Conservation (phyloP, 106 monocot genomes). For the Acorus calamus region DNA sequence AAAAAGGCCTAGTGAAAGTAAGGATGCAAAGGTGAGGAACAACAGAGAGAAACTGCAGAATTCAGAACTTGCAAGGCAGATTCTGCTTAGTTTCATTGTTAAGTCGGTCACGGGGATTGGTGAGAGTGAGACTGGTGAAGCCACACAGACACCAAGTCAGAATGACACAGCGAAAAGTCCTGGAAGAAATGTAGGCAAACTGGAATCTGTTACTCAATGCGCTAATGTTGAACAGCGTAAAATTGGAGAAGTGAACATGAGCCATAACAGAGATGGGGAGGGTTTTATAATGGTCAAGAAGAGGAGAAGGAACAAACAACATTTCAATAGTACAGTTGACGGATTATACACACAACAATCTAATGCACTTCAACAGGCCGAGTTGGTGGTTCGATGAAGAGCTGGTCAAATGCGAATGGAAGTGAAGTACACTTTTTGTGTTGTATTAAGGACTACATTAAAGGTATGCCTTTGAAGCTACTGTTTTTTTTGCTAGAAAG, state of each 20-base stretch:
- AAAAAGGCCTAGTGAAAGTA: slow-evolving; percentile 11
- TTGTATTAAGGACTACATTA: no score
- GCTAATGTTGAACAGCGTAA: slow-evolving; percentile 7
- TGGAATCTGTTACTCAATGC: slow-evolving; percentile 3
- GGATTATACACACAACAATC: slow-evolving; percentile 60
- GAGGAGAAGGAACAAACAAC: slow-evolving; percentile 51
- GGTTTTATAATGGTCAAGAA: slow-evolving; percentile 81
- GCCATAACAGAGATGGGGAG: slow-evolving; percentile 48
- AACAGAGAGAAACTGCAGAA: slow-evolving; percentile 17
- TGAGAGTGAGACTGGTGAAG: slow-evolving; percentile 12
- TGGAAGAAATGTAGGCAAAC: background rate
- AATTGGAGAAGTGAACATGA: slow-evolving; percentile 2
- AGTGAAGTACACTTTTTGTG: no score
- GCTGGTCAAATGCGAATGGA: no score
- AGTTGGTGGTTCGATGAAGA: background rate
- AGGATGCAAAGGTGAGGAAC: slow-evolving; percentile 26
- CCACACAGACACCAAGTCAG: slow-evolving; percentile 1
- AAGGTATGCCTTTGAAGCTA: no score
- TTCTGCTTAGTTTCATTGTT: slow-evolving; percentile 81
- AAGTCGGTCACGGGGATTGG: slow-evolving; percentile 45
- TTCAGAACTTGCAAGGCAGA: slow-evolving; percentile 71
- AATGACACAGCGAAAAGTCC: slow-evolving; percentile 3
- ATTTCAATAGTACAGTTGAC: slow-evolving; percentile 33
- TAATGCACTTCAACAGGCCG: slow-evolving; percentile 36
- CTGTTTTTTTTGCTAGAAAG: no score